Conservation (phyloP, 345 rosid species). For the Conringia planisiliqua region DNA sequence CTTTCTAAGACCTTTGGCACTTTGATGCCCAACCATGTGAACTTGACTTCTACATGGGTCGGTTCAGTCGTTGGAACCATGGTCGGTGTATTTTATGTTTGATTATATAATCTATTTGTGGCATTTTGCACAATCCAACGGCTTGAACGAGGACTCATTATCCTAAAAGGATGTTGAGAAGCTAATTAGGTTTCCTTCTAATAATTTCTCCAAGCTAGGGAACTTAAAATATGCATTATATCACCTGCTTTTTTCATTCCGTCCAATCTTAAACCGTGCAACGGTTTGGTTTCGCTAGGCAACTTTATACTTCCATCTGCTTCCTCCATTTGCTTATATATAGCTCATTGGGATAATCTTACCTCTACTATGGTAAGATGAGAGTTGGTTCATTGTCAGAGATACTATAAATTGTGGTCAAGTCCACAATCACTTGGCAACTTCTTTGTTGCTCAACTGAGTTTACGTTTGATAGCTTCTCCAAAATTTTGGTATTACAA, state of each 20-base stretch:
- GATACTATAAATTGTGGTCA: not conserved
- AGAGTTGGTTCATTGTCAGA: not conserved
- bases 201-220: slow-evolving; percentile 7
- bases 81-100: slow-evolving; percentile 28
- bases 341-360: not conserved
- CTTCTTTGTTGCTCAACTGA: not conserved
- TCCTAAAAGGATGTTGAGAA: slow-evolving; percentile 23
- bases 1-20: slow-evolving; percentile 26
- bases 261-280: not conserved
- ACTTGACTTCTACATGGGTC: slow-evolving; percentile 31
- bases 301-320: not conserved
- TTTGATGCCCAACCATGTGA: slow-evolving; percentile 32
- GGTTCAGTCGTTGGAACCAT: slow-evolving; percentile 37
- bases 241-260: not conserved
- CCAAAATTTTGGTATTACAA: not conserved
- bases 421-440: not conserved
- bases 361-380: not conserved
- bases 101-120: slow-evolving; percentile 23
- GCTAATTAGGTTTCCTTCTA: not conserved
- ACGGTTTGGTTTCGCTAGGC: not conserved
- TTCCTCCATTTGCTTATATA: not conserved
- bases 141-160: slow-evolving; percentile 15
- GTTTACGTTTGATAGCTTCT: not conserved
- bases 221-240: not conserved
- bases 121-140: slow-evolving; percentile 28